Percentiles rank a stretch among this genome's conserved stretches.
These are phyloP conservation scores for Globisporangium solare DNA, from an alignment of 352 stramenopile species.

Conservation along the genomic window DNA sequence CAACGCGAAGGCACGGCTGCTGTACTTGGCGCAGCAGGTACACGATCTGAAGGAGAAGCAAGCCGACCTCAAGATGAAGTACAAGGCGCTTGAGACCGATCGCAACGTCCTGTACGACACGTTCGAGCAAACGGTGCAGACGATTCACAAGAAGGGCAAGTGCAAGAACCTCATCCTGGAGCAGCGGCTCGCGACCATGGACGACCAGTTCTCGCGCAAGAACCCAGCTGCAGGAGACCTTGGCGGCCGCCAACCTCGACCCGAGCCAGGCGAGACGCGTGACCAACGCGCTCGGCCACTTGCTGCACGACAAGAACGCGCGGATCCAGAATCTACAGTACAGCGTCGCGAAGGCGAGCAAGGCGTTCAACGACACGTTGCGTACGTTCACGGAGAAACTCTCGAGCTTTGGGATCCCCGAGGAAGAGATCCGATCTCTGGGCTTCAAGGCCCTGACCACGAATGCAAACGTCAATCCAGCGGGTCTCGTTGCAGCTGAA, in stretches of 20 bases:
- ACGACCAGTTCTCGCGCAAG: conserved; percentile 76
- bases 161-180: conserved; percentile 89
- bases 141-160: conserved; percentile 88
- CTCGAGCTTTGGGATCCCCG: conserved; percentile 55
- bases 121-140: conserved; percentile 88
- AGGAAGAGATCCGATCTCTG: conserved; percentile 64
- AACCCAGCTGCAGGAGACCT: conserved; percentile 62
- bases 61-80: conserved; percentile 60
- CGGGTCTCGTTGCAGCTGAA: conserved; percentile 66
- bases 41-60: conserved; percentile 59
- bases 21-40: conserved; percentile 70
- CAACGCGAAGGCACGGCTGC: conserved; percentile 86
- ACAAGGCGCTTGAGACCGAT: conserved; percentile 76
- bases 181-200: conserved; percentile 71
- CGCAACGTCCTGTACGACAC: conserved; percentile 88
- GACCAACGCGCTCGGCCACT: conserved; percentile 53
- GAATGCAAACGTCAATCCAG: conserved; percentile 58
- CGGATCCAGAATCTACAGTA: conserved; percentile 63
- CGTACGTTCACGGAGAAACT: conserved; percentile 72
- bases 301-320: conserved; percentile 60
- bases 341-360: conserved; percentile 63
- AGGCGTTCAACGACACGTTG: conserved; percentile 74
- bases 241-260: conserved; percentile 73
- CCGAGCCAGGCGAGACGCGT: conserved; percentile 60
- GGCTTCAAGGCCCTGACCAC: conserved; percentile 55